Conservation (phyloP, 1,284 basidiomycete species). For the Erythrobasidium hasegawianum region DNA sequence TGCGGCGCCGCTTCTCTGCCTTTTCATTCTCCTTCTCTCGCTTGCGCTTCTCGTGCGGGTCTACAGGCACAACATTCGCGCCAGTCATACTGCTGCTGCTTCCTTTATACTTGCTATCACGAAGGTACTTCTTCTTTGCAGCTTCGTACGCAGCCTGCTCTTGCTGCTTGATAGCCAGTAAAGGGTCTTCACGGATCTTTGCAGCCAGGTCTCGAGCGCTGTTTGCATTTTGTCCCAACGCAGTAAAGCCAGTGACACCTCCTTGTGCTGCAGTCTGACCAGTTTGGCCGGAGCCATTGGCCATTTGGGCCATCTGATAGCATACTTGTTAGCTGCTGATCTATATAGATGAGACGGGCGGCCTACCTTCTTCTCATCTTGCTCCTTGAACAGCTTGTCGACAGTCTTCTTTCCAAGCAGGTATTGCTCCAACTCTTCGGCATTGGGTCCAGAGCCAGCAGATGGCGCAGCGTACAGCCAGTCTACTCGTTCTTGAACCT, state of each 20-base stretch:
- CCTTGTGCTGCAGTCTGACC: constrained; percentile 56
- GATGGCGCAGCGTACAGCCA: constrained; percentile 99
- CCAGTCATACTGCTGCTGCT: constrained; percentile 59
- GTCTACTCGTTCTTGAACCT: constrained; percentile 86
- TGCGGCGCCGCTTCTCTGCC: constrained; percentile 52
- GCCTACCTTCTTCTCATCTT: constrained; percentile 73
- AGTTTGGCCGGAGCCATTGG: constrained; percentile 13
- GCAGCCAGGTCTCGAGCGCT: constrained; percentile 79
- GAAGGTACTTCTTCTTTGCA: constrained; percentile 83
- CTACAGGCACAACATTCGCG: constrained; percentile 55
- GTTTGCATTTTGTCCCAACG: constrained; percentile 65
- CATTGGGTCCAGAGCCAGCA: constrained; percentile 71
- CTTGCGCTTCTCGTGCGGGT: constrained; percentile 60
- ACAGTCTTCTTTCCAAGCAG: constrained; percentile 97
- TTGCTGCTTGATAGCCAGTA: constrained; percentile 94
- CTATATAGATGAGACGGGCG: too few relatives aligned
- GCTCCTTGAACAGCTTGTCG: constrained; percentile 81
- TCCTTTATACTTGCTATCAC: constrained; percentile 74
- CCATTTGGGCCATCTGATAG: constrained; percentile 21
- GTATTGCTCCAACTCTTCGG: constrained; percentile 93
- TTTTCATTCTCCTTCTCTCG: constrained; percentile 71
- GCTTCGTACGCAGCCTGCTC: constrained; percentile 90
- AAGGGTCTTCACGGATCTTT: constrained; percentile 92
- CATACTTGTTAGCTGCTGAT: background rate
- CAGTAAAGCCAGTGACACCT: constrained; percentile 53